Evolutionary conservation across 208 protist genomes (phyloP).

Genomic region (Sergeia podlipaevii): DNA sequence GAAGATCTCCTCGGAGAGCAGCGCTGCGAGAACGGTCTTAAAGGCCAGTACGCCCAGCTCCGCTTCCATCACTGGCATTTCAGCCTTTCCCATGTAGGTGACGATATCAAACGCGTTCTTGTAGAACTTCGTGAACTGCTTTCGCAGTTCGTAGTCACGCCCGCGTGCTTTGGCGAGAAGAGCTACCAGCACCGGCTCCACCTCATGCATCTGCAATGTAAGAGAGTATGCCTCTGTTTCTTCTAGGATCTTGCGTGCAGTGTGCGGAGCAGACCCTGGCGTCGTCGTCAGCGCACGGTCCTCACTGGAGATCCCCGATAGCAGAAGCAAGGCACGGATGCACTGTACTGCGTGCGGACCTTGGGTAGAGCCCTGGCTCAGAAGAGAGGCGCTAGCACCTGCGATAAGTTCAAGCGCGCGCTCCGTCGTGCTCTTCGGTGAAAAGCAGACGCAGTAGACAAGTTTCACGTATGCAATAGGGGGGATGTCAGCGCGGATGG

Average conservation of each 20-base stretch:
- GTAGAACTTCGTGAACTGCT: constrained; percentile 81
- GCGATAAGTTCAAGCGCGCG: constrained; percentile 67
- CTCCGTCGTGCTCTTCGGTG: constrained; percentile 53
- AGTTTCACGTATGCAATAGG: constrained; percentile 85
- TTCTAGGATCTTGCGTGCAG: constrained; percentile 73
- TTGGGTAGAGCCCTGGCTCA: constrained; percentile 40
- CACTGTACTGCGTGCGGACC: constrained; percentile 63
- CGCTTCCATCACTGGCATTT: constrained; percentile 57
- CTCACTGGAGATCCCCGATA: constrained; percentile 8
- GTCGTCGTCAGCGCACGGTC: constrained; percentile 21
- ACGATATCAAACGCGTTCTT: constrained; percentile 81
- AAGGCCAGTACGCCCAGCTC: constrained; percentile 64
- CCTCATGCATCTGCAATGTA: constrained; percentile 78
- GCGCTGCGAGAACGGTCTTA: constrained; percentile 68
- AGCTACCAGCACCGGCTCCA: constrained; percentile 75
- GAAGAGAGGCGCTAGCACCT: constrained; percentile 43
- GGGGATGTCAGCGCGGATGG: constrained; percentile 74
- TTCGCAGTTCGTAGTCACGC: constrained; percentile 81
- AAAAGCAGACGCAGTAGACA: constrained; percentile 69
- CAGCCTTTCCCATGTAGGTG: constrained; percentile 66
- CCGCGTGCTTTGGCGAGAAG: constrained; percentile 72
- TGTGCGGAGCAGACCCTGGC: constrained; percentile 44
- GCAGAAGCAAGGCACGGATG: constrained; percentile 79
- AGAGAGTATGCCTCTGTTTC: constrained; percentile 61
- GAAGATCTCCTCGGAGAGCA: constrained; percentile 81